Evolutionary conservation across 2,329 filamentous ascomycete genomes (phyloP).

Genomic region (Orbilia ellipsospora): DNA sequence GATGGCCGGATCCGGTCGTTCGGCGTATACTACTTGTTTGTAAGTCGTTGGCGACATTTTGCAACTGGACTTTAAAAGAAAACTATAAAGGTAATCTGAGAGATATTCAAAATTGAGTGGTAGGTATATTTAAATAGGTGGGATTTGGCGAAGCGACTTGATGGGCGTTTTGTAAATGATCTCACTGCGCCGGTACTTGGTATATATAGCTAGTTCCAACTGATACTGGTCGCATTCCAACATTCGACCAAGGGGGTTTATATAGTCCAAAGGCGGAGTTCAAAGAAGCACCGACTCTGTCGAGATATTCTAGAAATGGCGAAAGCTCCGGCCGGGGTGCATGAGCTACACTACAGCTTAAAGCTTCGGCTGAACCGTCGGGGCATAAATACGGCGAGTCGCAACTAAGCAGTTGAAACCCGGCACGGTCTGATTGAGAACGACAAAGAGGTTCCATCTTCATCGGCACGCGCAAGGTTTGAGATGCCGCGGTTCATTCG

Average conservation of each 20-base stretch:
- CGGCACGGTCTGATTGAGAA: too few species aligned
- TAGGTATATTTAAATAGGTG: not conserved
- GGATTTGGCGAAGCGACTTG: too few species aligned
- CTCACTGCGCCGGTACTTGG: not conserved
- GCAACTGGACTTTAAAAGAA: too few species aligned
- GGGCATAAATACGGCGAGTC: not conserved
- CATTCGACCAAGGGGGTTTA: constrained; percentile 12
- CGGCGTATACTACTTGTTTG: constrained; percentile 70
- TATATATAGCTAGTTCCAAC: constrained; percentile 9
- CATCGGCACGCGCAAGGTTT: constrained; percentile 27
- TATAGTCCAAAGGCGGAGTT: constrained; percentile 14
- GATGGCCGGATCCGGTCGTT: constrained; percentile 72
- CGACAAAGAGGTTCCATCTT: not conserved
- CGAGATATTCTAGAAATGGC: constrained; percentile 30
- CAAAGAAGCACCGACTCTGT: not conserved
- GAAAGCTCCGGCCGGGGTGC: constrained; percentile 39
- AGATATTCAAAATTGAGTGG: too few species aligned
- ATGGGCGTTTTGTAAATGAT: not conserved
- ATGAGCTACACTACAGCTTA: constrained; percentile 16
- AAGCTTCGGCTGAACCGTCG: constrained; percentile 47
- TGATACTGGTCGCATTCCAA: not conserved
- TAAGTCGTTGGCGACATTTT: constrained; percentile 60
- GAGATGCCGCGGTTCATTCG: constrained; percentile 55
- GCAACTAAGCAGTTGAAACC: not conserved
- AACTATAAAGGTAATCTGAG: too few species aligned